A percentile compares a stretch with the other conserved stretches of the same genome.
Evolutionary conservation across 441 rosid species (phyloP).

Genomic region (Populus trichocarpa): DNA sequence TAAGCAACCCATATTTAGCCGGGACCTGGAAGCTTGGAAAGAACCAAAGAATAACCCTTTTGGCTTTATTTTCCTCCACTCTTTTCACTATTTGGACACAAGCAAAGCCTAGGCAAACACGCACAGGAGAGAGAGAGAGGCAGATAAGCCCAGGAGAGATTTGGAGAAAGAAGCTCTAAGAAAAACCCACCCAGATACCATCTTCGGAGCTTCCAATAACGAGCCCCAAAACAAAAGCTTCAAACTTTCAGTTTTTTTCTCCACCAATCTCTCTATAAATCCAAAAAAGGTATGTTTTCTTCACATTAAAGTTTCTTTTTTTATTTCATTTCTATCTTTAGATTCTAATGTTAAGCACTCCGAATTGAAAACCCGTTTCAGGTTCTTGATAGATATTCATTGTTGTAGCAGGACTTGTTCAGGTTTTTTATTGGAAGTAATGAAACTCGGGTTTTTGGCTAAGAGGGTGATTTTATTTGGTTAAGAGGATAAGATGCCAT

Average conservation of each 20-base stretch:
- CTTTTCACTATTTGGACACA: not conserved
- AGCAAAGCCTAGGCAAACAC: not conserved
- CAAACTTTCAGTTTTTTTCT: not conserved
- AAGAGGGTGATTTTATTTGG: constrained; percentile 17
- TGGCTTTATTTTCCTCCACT: not conserved
- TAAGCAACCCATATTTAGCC: not conserved
- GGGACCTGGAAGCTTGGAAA: not conserved
- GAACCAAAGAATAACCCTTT: not conserved
- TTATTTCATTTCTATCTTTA: not conserved
- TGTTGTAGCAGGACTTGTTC: not conserved
- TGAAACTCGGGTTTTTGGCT: constrained; percentile 19
- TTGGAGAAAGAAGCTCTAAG: constrained; percentile 12
- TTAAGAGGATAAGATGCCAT: constrained; percentile 57
- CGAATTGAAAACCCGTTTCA: constrained; percentile 8
- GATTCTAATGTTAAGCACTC: not conserved
- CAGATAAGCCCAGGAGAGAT: not conserved
- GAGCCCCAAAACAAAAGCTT: not conserved
- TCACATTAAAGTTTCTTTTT: not conserved
- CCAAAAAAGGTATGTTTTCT: constrained; percentile 11
- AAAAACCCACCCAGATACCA: not conserved
- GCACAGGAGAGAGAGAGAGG: not conserved
- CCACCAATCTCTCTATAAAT: not conserved
- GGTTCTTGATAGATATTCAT: not conserved
- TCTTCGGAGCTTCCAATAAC: constrained; percentile 18
- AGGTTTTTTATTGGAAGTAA: constrained; percentile 3